Base-by-base conservation (phyloP, 306 rosid species). In the Astragalus glycyphyllos region DNA sequence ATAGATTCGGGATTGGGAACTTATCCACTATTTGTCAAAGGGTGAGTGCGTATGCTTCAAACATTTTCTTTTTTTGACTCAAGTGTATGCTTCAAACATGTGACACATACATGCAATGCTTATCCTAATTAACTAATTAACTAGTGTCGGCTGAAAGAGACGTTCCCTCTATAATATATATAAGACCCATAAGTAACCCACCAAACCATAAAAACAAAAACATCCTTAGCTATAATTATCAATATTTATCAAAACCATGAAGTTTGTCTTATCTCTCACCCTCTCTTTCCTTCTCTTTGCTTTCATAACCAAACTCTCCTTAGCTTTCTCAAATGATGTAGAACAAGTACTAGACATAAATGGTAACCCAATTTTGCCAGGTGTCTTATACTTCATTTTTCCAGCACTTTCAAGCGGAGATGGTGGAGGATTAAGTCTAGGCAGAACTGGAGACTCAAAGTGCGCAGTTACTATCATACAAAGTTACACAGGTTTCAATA, bases 251-350 rank as follows among this genome's bases (percentile, higher is more conserved):
- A 20, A 20, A 20, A 44, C 17, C 6, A 65, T 65, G 70, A 65
- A 65, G 12, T 5, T 3, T 38, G 3, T 26, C 8, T 56, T 10
- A 14, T 3, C 53, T 0, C 5, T 54, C 5, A 37, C 55, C 15
- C 44, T 56, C n/a, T 70, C 65, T 3, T 56, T 44, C 5, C 16
- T 70, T 16, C 38, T 68, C 11, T 70, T 70, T 70, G 56, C 41
- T 34, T 57, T 42, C 26, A 1, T 40, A 35, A 17, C 37, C 20
- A 68, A 51, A 6, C 50, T 50, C 6, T 14, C 65, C 23, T 17
- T 16, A 65, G 26, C 40, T 29, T 64, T 44, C 58, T 31, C 79
- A 31, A 15, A 14, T 8, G 49, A 11, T 38, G 26, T 4, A 13
- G 20, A 40, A 4, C 8, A 1, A 32, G 72, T 65, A 1, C 0